These are phyloP conservation scores for Starmerella apicola DNA, from an alignment of 805 yeast genomes.

Conservation along the genomic window DNA sequence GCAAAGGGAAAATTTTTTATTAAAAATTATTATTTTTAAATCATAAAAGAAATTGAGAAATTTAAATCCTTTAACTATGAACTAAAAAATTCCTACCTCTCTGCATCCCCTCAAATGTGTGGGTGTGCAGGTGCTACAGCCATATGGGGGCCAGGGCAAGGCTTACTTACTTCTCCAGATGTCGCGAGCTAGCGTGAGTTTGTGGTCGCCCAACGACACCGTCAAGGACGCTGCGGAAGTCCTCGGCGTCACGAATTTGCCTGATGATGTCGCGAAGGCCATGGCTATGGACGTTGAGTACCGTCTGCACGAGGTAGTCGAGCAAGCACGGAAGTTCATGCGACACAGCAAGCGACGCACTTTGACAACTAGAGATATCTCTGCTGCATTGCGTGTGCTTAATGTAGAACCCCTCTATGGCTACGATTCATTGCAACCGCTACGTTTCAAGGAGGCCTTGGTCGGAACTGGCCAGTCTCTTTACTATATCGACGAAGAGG, in stretches of 20 bases:
- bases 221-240: slow-evolving; percentile 93
- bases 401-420: slow-evolving; percentile 70
- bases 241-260: slow-evolving; percentile 58
- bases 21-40: too few relatives aligned
- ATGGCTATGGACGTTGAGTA: slow-evolving; percentile 99
- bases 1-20: too few relatives aligned
- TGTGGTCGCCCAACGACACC: slow-evolving; percentile 97
- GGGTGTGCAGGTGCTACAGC: too few relatives aligned
- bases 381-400: slow-evolving; percentile 66
- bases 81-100: too few relatives aligned
- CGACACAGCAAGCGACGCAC: slow-evolving; percentile 80
- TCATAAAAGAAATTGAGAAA: too few relatives aligned
- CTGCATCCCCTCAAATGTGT: too few relatives aligned
- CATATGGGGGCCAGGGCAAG: too few relatives aligned
- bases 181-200: slow-evolving; percentile 45
- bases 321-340: slow-evolving; percentile 93
- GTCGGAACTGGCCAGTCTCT: slow-evolving; percentile 87
- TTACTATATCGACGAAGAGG: slow-evolving; percentile 80
- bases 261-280: slow-evolving; percentile 87
- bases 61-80: too few relatives aligned
- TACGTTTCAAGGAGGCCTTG: slow-evolving; percentile 74
- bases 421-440: slow-evolving; percentile 40
- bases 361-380: slow-evolving; percentile 68
- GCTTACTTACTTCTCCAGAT: slow-evolving; percentile 6
- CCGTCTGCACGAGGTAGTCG: slow-evolving; percentile 86